Percentiles rank a stretch among this genome's conserved stretches.
Evolutionary conservation across 768 basidiomycete species (phyloP).

Genomic region (Termitomyces sp.): DNA sequence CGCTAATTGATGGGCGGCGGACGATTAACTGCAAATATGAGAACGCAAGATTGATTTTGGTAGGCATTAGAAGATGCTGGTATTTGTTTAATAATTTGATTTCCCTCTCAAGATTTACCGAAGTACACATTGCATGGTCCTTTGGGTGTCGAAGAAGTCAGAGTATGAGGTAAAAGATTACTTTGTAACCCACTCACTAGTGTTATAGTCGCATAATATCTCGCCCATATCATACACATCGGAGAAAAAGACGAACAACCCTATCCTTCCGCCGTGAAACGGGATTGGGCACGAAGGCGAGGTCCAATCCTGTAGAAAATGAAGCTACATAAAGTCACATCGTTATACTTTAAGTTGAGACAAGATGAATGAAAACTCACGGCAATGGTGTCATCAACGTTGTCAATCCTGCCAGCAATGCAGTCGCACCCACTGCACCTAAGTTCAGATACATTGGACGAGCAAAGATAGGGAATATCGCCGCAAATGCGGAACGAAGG

Average conservation of each 20-base stretch:
- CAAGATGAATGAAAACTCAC: slow-evolving; percentile 27
- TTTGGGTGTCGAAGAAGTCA: not conserved
- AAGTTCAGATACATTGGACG: slow-evolving; percentile 64
- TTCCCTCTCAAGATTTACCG: not conserved
- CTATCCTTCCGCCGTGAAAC: slow-evolving; percentile 9
- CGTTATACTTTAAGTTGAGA: not conserved
- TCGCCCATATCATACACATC: not conserved
- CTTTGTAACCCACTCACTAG: not conserved
- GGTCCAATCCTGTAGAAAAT: slow-evolving; percentile 20
- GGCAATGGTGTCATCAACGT: slow-evolving; percentile 58
- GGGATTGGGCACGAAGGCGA: slow-evolving; percentile 17
- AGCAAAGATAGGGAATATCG: slow-evolving; percentile 59
- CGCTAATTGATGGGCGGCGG: too few relatives aligned
- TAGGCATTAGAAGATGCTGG: not conserved
- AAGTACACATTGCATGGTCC: not conserved
- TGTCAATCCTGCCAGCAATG: slow-evolving; percentile 61
- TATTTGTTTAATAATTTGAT: not conserved
- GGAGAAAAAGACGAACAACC: too few relatives aligned
- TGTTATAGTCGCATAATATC: not conserved
- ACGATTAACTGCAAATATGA: too few relatives aligned
- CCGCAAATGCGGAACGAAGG: slow-evolving; percentile 55
- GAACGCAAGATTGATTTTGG: not conserved
- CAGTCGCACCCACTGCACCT: slow-evolving; percentile 68
- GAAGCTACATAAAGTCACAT: slow-evolving; percentile 9
- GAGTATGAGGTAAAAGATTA: not conserved